These are phyloP conservation scores for Rhodotorula diobovata DNA, from an alignment of 768 basidiomycete genomes.

Conservation along the genomic window DNA sequence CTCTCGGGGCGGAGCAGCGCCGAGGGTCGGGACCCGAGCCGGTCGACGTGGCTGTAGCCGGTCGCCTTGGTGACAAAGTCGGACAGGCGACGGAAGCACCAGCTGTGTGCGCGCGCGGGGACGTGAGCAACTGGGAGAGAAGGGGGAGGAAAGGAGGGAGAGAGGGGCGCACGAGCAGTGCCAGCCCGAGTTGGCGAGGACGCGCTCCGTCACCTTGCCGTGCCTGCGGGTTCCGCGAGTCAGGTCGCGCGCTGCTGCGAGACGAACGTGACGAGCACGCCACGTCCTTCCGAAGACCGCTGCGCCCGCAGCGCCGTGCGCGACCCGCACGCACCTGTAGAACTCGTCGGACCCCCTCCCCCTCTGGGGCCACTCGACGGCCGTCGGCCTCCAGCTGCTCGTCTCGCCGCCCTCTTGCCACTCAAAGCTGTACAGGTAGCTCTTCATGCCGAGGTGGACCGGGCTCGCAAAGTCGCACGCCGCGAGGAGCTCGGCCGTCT, in stretches of 20 bases:
- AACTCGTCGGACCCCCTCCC: conserved; percentile 50
- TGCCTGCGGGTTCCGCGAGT: conserved; percentile 7
- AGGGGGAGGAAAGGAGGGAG: background rate
- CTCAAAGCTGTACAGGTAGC: conserved; percentile 61
- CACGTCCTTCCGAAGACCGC: too few species aligned
- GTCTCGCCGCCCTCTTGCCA: conserved; percentile 55
- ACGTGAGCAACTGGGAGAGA: background rate
- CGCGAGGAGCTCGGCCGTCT: conserved; percentile 56
- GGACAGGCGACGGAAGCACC: conserved; percentile 60
- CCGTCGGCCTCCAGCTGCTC: conserved; percentile 52
- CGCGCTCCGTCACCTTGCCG: conserved; percentile 39
- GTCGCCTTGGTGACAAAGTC: conserved; percentile 57
- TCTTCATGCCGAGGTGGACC: conserved; percentile 61
- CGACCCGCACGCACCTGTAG: conserved; percentile 51
- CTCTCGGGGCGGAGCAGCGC: conserved; percentile 54
- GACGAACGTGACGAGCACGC: too few species aligned
- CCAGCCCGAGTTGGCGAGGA: conserved; percentile 64
- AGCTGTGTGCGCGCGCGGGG: conserved; percentile 46
- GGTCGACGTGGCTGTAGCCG: conserved; percentile 62
- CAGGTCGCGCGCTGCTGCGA: too few species aligned
- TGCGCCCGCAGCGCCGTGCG: too few species aligned
- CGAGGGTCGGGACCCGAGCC: conserved; percentile 53
- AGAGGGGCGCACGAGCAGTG: conserved; percentile 51
- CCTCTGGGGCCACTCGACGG: conserved; percentile 61
- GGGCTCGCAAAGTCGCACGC: conserved; percentile 56